These are phyloP conservation scores for Phlyctochytrium planicorne DNA, from an alignment of 192 early-diverging fungal species.

Conservation along the genomic window DNA sequence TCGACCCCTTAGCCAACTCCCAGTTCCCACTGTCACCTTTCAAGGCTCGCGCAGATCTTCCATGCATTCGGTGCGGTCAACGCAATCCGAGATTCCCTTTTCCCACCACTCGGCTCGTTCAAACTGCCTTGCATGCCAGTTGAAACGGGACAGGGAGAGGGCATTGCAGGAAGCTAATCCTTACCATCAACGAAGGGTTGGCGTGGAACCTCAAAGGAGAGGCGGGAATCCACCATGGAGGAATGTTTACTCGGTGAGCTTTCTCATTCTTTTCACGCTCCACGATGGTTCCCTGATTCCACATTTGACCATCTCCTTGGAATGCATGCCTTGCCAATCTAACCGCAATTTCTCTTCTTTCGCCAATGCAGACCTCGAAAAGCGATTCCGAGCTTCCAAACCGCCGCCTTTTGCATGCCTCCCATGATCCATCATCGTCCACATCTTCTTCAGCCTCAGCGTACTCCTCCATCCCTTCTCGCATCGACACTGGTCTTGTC, in stretches of 20 bases:
- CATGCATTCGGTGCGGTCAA: too few species aligned
- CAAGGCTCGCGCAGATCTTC: too few species aligned
- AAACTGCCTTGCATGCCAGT: slow-evolving; percentile 8
- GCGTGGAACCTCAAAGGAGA: too few species aligned
- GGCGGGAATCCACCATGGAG: too few species aligned
- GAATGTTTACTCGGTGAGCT: not conserved
- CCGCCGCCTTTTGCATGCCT: not conserved
- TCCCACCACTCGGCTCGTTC: slow-evolving; percentile 3
- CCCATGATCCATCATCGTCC: not conserved
- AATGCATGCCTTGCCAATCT: not conserved
- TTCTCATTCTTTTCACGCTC: not conserved
- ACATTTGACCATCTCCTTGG: not conserved
- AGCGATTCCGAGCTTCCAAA: not conserved
- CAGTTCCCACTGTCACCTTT: too few species aligned
- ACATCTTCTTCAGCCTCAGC: not conserved
- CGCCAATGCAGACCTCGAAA: not conserved
- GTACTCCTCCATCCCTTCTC: not conserved
- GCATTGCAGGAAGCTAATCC: not conserved
- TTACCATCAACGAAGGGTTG: not conserved
- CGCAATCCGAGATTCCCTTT: slow-evolving; percentile 1
- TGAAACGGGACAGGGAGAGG: not conserved
- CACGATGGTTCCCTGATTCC: not conserved
- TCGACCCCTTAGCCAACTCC: too few species aligned
- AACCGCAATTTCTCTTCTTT: not conserved
- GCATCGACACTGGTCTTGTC: slow-evolving; percentile 4